Conservation (phyloP, 257 asterid genomes). For the Ballota nigra region DNA sequence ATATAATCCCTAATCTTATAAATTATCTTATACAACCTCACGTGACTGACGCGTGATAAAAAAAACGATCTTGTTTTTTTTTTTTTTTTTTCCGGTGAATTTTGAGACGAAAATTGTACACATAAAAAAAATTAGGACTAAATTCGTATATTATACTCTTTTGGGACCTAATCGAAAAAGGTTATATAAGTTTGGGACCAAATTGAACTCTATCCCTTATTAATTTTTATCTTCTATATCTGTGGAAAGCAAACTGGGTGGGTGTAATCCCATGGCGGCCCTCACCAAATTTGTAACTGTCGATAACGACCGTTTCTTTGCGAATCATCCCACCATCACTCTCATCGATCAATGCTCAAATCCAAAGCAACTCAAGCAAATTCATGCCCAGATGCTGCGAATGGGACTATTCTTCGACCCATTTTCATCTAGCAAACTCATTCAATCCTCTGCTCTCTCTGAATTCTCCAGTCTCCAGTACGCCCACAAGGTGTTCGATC, state of each 20-base stretch:
- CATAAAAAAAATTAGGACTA: too few species aligned
- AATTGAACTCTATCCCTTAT: too few species aligned
- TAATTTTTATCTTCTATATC: background rate
- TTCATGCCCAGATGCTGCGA: slow-evolving; percentile 78
- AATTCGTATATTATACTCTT: too few species aligned
- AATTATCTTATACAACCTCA: too few species aligned
- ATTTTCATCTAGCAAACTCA: slow-evolving; percentile 70
- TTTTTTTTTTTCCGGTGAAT: too few species aligned
- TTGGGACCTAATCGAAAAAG: too few species aligned
- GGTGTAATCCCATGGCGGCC: slow-evolving; percentile 36
- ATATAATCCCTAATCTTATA: too few species aligned
- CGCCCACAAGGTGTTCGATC: slow-evolving; percentile 71
- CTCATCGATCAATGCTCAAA: slow-evolving; percentile 54
- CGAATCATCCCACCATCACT: slow-evolving; percentile 48
- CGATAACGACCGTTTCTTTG: slow-evolving; percentile 49
- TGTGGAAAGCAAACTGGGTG: background rate
- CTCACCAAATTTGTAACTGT: slow-evolving; percentile 33
- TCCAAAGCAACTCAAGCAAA: slow-evolving; percentile 53
- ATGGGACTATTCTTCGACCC: slow-evolving; percentile 63
- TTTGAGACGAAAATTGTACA: too few species aligned
- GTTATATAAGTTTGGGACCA: too few species aligned
- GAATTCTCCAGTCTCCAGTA: slow-evolving; percentile 55
- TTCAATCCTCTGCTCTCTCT: slow-evolving; percentile 47
- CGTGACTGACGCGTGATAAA: too few species aligned
- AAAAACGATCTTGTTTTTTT: too few species aligned